A percentile compares a stretch with the other conserved stretches of the same genome.
Conservation (phyloP, 805 yeast genomes). For the Metschnikowia sp. region DNA sequence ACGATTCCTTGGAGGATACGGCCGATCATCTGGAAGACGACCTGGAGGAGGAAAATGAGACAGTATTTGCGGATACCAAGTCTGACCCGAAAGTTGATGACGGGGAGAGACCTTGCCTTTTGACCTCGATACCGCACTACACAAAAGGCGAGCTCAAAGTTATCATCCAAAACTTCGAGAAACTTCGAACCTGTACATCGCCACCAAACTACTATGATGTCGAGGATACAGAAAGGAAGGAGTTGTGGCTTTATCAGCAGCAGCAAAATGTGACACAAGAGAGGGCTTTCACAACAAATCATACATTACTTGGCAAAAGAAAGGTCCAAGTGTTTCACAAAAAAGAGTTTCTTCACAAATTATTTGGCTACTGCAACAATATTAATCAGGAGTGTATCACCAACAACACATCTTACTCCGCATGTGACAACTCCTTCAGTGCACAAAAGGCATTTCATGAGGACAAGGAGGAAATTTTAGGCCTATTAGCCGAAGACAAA, state of each 20-base stretch:
- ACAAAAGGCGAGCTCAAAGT: slow-evolving; percentile 34
- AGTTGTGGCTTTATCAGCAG: slow-evolving; percentile 28
- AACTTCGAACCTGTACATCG: slow-evolving; percentile 7
- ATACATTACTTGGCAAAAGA: slow-evolving; percentile 32
- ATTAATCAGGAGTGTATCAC: slow-evolving; percentile 39
- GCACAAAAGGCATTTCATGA: slow-evolving; percentile 39
- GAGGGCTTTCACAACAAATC: slow-evolving; percentile 30
- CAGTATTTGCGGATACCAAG: too few species aligned
- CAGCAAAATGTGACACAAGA: slow-evolving; percentile 32
- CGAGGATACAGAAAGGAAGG: slow-evolving; percentile 23
- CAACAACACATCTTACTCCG: slow-evolving; percentile 38
- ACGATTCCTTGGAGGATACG: background rate
- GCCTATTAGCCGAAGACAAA: slow-evolving; percentile 32
- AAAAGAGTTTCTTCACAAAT: slow-evolving; percentile 34
- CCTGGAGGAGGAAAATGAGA: too few species aligned
- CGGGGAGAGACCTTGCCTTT: slow-evolving; percentile 5
- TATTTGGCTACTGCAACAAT: slow-evolving; percentile 38
- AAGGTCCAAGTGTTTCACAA: slow-evolving; percentile 39
- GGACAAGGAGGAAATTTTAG: slow-evolving; percentile 38
- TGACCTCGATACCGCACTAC: slow-evolving; percentile 38
- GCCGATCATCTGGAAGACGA: too few species aligned
- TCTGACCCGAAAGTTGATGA: background rate
- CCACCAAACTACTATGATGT: slow-evolving; percentile 3
- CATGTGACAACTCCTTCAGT: slow-evolving; percentile 34
- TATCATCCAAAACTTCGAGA: slow-evolving; percentile 19